A percentile compares a stretch with the other conserved stretches of the same genome.
Conservation (phyloP, 2,329 filamentous ascomycete species). For the Stagonosporopsis vannaccii region DNA sequence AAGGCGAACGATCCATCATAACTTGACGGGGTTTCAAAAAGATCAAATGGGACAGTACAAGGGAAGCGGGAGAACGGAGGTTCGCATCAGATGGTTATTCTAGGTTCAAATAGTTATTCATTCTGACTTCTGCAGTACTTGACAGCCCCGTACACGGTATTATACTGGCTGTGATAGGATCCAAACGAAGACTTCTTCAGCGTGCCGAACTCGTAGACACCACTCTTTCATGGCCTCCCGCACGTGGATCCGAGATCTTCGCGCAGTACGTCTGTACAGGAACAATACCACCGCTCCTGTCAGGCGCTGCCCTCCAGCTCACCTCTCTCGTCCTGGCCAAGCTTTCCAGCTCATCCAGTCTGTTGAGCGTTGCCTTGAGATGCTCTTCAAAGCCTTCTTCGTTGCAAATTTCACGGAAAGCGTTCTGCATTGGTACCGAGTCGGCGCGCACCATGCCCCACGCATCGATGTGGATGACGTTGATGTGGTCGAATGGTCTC, state of each 20-base stretch:
- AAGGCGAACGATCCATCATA: not conserved
- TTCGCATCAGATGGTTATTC: not conserved
- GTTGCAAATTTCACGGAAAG: constrained; percentile 81
- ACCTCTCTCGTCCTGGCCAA: constrained; percentile 88
- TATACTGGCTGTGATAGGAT: not conserved
- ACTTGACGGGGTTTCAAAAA: not conserved
- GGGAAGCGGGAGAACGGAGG: too few species aligned
- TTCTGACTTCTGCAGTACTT: not conserved
- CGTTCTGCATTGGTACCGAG: constrained; percentile 93
- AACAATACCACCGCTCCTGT: constrained; percentile 39
- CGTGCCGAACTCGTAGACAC: not conserved
- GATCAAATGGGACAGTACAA: not conserved
- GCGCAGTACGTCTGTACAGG: constrained; percentile 41
- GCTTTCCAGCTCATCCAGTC: constrained; percentile 90
- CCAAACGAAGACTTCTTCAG: not conserved
- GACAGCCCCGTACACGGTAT: not conserved
- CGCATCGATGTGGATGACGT: constrained; percentile 92
- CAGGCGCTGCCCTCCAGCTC: constrained; percentile 77
- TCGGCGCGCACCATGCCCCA: constrained; percentile 87
- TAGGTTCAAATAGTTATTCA: not conserved
- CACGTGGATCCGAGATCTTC: constrained; percentile 25
- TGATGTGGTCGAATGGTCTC: constrained; percentile 86
- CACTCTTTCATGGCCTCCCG: constrained; percentile 1
- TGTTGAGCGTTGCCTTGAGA: constrained; percentile 79
- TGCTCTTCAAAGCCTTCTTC: constrained; percentile 80